A percentile compares a stretch with the other conserved stretches of the same genome.
Conservation (phyloP, 2,329 filamentous ascomycete genomes). For the Ophiostoma piceae region DNA sequence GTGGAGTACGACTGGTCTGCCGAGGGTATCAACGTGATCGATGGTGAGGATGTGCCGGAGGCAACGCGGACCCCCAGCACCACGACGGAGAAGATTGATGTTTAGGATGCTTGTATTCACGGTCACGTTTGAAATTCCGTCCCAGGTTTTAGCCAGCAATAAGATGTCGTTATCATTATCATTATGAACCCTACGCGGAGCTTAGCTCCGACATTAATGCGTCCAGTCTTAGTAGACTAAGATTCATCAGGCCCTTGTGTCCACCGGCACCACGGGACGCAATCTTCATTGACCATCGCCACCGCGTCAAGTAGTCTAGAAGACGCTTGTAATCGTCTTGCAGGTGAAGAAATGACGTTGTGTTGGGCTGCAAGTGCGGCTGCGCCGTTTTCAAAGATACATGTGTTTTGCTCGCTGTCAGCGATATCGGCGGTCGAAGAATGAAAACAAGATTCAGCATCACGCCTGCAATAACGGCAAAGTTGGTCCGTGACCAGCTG, state of each 20-base stretch:
- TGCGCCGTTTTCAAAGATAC: neutral
- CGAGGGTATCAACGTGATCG: neutral
- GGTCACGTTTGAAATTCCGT: neutral
- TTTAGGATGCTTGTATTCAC: neutral
- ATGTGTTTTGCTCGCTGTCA: neutral
- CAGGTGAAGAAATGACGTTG: neutral
- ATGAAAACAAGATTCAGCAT: constrained; percentile 2
- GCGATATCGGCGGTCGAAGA: neutral
- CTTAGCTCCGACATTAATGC: neutral
- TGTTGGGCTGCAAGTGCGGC: neutral
- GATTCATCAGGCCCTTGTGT: neutral
- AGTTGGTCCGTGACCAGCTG: constrained; percentile 6
- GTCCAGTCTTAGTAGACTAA: neutral
- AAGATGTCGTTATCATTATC: neutral
- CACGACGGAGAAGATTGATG: neutral
- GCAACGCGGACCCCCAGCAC: neutral
- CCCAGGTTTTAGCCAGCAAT: neutral
- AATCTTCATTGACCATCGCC: constrained; percentile 8
- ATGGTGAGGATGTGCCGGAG: neutral
- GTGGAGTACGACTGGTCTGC: neutral
- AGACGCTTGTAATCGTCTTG: neutral
- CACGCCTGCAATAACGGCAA: neutral
- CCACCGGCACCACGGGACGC: neutral
- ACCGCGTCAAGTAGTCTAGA: neutral
- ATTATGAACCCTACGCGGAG: neutral